phyloP scores from a whole-genome alignment of 345 rosid species.

The Nephelium lappaceum region DNA sequence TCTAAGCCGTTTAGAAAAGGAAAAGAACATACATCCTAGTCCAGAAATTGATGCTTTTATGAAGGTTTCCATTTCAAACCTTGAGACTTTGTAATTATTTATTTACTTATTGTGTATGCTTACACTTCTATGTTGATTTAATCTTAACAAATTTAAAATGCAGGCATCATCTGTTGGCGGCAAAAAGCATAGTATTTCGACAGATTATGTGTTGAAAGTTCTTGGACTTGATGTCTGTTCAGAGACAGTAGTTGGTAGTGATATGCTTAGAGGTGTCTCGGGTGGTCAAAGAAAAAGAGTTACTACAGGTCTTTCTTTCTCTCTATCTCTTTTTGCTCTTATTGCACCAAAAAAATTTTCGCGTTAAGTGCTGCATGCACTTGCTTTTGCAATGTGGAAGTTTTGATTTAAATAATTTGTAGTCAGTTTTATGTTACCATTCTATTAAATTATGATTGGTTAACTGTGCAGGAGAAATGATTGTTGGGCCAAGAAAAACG shows the following conservation, averaged over 20 bases:
- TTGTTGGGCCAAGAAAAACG: constrained; percentile 90
- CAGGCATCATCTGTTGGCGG: constrained; percentile 89
- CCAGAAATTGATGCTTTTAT: constrained; percentile 91
- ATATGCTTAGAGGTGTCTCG: constrained; percentile 93
- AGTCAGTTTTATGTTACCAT: not conserved
- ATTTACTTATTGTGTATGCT: not conserved
- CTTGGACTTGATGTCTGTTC: constrained; percentile 93
- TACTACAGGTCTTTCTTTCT: constrained; percentile 64
- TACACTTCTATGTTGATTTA: constrained; percentile 11
- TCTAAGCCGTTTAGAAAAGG: constrained; percentile 67
- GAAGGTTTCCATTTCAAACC: constrained; percentile 57
- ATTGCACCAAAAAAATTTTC: not conserved
- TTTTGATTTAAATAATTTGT: not conserved
- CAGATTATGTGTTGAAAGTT: constrained; percentile 80
- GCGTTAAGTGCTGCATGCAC: not conserved
- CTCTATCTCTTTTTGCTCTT: constrained; percentile 19
- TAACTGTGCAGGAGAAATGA: constrained; percentile 78
- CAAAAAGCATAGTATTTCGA: constrained; percentile 70
- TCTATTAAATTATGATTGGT: not conserved
- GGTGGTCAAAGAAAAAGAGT: constrained; percentile 96
- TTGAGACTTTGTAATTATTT: not conserved
- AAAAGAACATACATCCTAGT: constrained; percentile 62
- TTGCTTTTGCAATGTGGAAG: not conserved
- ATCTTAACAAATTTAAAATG: constrained; percentile 1
- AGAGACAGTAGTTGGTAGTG: constrained; percentile 88